Conservation (phyloP, 441 rosid genomes). For the Brassica hybrid region DNA sequence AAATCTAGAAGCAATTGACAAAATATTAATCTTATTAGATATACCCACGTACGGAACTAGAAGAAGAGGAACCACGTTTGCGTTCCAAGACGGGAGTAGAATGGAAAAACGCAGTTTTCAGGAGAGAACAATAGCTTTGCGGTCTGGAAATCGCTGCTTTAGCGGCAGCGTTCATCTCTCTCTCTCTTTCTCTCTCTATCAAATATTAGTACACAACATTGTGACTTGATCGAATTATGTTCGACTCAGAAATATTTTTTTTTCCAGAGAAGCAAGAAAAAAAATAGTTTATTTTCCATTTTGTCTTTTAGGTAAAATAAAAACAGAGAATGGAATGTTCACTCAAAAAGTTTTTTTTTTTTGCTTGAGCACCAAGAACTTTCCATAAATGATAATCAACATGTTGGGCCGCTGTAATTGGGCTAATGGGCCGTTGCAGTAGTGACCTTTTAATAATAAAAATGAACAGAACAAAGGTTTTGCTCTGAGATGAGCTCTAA, state of each 20-base stretch:
- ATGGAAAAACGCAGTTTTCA: conserved; percentile 62
- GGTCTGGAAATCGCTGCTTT: conserved; percentile 53
- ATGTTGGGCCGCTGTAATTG: background rate
- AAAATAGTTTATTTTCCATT: background rate
- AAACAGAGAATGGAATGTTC: conserved; percentile 12
- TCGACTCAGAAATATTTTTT: background rate
- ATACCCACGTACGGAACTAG: conserved; percentile 44
- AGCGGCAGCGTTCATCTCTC: conserved; percentile 49
- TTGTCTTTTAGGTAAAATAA: background rate
- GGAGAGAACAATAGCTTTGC: conserved; percentile 42
- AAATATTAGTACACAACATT: conserved; percentile 9
- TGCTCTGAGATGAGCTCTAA: no score
- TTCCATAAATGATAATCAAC: conserved; percentile 4
- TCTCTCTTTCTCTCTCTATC: conserved; percentile 33
- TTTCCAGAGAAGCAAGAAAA: background rate
- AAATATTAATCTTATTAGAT: no score
- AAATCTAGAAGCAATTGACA: no score
- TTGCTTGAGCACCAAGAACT: conserved; percentile 27
- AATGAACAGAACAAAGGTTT: no score
- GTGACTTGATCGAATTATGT: conserved; percentile 1
- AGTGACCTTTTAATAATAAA: no score
- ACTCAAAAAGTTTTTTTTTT: background rate
- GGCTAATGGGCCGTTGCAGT: background rate
- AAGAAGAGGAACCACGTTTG: conserved; percentile 56
- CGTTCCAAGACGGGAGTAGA: conserved; percentile 77